Conservation (phyloP, 768 basidiomycete species). For the Collybiopsis luxurians region DNA sequence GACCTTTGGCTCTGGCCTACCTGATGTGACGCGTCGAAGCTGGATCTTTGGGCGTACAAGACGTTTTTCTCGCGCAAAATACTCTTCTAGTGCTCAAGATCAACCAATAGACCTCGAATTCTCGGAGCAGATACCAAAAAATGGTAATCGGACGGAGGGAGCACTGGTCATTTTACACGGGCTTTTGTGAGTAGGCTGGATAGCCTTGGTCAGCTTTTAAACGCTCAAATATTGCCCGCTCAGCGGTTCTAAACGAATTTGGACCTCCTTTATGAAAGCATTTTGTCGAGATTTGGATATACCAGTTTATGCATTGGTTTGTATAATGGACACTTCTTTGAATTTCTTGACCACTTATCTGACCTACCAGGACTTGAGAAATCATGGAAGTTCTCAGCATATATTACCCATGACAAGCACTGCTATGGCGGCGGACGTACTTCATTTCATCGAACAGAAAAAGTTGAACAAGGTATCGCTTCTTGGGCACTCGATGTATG, state of each 20-base stretch:
- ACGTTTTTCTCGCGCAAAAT: too few relatives aligned
- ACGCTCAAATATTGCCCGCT: not conserved
- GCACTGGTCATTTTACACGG: conserved; percentile 63
- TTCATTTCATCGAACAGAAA: conserved; percentile 58
- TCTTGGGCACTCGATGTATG: conserved; percentile 89
- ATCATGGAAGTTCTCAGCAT: conserved; percentile 85
- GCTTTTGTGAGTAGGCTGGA: conserved; percentile 46
- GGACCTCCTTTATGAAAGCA: conserved; percentile 76
- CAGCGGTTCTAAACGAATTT: conserved; percentile 89
- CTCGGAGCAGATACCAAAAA: conserved; percentile 15
- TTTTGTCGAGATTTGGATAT: conserved; percentile 62
- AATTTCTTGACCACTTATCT: not conserved
- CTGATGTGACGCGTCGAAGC: too few relatives aligned
- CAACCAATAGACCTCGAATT: conserved; percentile 16
- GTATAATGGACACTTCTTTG: conserved; percentile 14
- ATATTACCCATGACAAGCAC: conserved; percentile 68
- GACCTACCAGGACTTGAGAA: conserved; percentile 75
- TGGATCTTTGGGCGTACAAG: too few relatives aligned
- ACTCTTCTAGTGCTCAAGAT: not conserved
- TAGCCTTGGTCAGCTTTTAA: not conserved
- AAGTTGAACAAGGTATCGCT: conserved; percentile 62
- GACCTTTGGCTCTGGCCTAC: too few relatives aligned
- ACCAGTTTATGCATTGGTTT: conserved; percentile 73
- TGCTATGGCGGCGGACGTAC: conserved; percentile 78
- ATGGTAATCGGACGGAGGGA: conserved; percentile 28